phyloP scores from a whole-genome alignment of 2,329 filamentous ascomycete genomes.

The Balansia obtecta region DNA sequence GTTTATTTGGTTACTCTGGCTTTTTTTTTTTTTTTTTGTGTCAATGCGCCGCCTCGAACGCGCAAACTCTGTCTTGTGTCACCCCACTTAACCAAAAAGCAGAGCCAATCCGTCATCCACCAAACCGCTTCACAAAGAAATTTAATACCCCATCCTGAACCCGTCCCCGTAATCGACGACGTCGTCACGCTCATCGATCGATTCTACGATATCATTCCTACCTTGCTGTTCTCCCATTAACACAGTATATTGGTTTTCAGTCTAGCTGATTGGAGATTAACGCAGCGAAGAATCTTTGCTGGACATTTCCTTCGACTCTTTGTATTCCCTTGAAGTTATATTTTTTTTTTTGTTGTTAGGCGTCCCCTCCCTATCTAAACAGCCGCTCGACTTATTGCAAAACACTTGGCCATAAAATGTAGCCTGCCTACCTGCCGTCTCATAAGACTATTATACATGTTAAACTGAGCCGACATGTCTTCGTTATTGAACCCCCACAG shows the following conservation, averaged over 20 bases:
- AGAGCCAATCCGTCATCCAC: background rate
- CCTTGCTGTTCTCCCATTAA: too few relatives aligned
- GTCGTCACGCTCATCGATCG: too few relatives aligned
- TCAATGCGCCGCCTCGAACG: constrained; percentile 2
- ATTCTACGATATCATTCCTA: too few relatives aligned
- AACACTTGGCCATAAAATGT: background rate
- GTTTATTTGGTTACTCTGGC: background rate
- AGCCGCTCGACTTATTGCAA: too few relatives aligned
- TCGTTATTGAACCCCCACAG: constrained; percentile 32
- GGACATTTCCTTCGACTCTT: too few relatives aligned
- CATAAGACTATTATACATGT: background rate
- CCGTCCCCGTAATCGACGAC: background rate
- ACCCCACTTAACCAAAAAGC: background rate
- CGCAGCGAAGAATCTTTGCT: too few relatives aligned
- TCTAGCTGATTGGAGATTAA: too few relatives aligned
- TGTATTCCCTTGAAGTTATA: too few relatives aligned
- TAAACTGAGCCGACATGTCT: constrained; percentile 25
- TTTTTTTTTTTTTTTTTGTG: background rate
- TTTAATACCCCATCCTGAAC: background rate
- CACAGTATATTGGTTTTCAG: too few relatives aligned
- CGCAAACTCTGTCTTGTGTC: background rate
- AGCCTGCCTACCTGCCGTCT: background rate
- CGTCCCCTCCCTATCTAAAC: too few relatives aligned
- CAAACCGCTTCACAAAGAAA: background rate
- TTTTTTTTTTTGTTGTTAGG: too few relatives aligned